Conservation (phyloP, 352 stramenopile genomes). For the Pythium sp. region DNA sequence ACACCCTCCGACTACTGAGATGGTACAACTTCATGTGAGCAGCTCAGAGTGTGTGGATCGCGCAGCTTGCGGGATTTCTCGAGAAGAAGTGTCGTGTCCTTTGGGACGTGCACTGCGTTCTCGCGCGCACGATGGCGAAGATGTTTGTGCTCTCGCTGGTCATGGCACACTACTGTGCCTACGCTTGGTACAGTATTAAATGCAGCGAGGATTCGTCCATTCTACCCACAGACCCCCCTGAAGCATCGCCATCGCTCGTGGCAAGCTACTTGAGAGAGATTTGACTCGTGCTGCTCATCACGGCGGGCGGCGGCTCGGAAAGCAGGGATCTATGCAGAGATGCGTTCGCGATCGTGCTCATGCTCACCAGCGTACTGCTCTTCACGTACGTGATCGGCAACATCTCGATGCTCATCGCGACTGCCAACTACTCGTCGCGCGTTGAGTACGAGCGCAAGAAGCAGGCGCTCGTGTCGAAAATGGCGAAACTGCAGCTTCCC, state of each 20-base stretch:
- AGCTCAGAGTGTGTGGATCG: not conserved
- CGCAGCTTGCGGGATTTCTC: not conserved
- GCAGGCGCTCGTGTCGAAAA: constrained; percentile 21
- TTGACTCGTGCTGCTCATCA: not conserved
- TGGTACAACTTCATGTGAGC: not conserved
- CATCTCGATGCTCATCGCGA: constrained; percentile 23
- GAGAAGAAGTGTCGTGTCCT: not conserved
- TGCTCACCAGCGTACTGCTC: constrained; percentile 6
- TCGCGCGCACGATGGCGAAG: not conserved
- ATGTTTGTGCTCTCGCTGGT: not conserved
- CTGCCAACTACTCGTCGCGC: constrained; percentile 2
- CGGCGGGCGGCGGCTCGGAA: not conserved
- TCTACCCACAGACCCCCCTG: not conserved
- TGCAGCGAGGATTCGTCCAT: not conserved
- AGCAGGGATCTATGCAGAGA: not conserved
- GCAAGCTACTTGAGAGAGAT: not conserved
- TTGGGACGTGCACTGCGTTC: constrained; percentile 7
- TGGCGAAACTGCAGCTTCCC: constrained; percentile 26
- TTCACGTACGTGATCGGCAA: constrained; percentile 20
- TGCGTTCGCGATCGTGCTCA: constrained; percentile 5
- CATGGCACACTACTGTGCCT: constrained; percentile 8
- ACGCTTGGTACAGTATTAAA: not conserved
- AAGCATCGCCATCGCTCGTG: not conserved
- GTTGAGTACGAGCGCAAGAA: constrained; percentile 24
- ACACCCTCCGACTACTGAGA: not conserved